Base-by-base conservation (phyloP, 2,329 filamentous ascomycete genomes). In the Verticillium klebahnii region DNA sequence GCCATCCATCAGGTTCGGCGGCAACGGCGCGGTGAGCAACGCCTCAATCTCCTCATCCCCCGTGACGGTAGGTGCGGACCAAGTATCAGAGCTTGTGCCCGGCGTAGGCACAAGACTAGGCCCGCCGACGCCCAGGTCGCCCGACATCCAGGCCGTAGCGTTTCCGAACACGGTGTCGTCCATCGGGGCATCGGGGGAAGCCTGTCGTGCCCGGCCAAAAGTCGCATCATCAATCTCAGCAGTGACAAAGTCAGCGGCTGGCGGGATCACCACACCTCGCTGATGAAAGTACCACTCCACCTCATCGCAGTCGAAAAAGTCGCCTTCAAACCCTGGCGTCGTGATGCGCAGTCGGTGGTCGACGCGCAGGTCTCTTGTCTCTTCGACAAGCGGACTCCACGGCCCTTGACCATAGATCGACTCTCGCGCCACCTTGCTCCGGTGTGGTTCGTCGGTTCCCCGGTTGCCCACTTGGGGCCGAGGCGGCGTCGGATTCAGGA, bases 251-350 rank as follows among this genome's bases (percentile, higher is more conserved):
- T 89, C 87, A 11, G 83, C 79, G 11, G 80, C 77, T 0, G 83
- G 81, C 11, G 89, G 83, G 59, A 93, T 86, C 56, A 78, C 71
- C 34, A 92, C 83, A 5, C 87, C 87, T 34, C 84, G 82, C 58
- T 84, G 80, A 50, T 82, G 82, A 2, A 96, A 76, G 70, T 93
- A 95, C 14, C 84, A 80, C 72, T 95, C 89, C 0, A 93, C 87
- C 71, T 95, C 92, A 63, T 91, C 83, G 0, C 87, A 77, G 69
- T 95, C 91, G 67, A 90, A 91, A 79, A 91, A 95, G 58, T 91
- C 85, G 5, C 90, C 90, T 63, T 89, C 84, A 64, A 88, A 90
- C 0, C 86, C 89, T 1, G 83, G 80, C 8, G 88, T 72, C 45
- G 80, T 81, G 65, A 84, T 81, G 23, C 76, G 76, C 66, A 89